A percentile compares a stretch with the other conserved stretches of the same genome.
Evolutionary conservation across 2,329 filamentous ascomycete genomes (phyloP).

Genomic region (Colletotrichum viniferum): DNA sequence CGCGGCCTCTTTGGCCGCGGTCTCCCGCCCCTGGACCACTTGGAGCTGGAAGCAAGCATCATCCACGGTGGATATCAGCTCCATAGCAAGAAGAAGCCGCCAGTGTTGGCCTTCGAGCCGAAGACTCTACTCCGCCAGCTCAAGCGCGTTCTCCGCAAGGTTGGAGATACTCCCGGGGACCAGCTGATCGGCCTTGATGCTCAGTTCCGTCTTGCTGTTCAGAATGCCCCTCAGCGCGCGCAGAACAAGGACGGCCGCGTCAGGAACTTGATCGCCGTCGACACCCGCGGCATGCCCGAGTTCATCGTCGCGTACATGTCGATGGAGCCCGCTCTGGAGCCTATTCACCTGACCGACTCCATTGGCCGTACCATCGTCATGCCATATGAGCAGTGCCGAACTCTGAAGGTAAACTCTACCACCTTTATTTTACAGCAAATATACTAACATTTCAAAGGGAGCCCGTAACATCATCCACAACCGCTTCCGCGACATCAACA

Average conservation of each 20-base stretch:
- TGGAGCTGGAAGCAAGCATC: constrained; percentile 8
- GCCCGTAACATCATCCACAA: background rate
- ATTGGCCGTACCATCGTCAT: constrained; percentile 2
- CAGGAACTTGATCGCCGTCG: constrained; percentile 2
- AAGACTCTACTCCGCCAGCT: constrained; percentile 1
- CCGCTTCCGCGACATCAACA: background rate
- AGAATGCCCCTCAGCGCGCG: background rate
- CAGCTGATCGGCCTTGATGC: background rate
- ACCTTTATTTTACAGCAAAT: rapidly evolving
- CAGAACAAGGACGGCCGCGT: constrained; percentile 5
- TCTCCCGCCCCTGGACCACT: background rate
- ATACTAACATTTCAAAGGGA: background rate
- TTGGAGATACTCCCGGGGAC: background rate
- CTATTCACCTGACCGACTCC: background rate
- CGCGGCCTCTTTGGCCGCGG: background rate
- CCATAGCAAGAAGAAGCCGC: background rate
- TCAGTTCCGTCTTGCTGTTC: background rate
- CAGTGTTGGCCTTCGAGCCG: background rate
- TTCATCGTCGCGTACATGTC: constrained; percentile 11
- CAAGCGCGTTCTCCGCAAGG: background rate
- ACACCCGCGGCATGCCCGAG: background rate
- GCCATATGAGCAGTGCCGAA: constrained; percentile 3
- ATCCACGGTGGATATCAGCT: background rate
- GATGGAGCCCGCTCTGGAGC: background rate
- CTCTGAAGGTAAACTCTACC: background rate